These are phyloP conservation scores for Astrothelium subdiscretum DNA, from an alignment of 495 filamentous ascomycete genomes.

Conservation along the genomic window DNA sequence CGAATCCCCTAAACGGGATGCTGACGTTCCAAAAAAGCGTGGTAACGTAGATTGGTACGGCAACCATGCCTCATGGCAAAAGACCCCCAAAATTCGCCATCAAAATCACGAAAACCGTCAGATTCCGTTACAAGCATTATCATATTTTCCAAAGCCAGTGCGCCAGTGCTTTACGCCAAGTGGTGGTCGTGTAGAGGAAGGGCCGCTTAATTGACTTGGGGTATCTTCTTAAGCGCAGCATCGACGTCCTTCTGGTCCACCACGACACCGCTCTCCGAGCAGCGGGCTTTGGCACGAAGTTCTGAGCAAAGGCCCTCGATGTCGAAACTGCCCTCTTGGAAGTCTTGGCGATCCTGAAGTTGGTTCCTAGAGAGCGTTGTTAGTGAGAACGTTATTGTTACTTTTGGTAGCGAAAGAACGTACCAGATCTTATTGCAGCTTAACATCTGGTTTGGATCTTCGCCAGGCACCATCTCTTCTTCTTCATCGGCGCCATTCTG, in stretches of 20 bases:
- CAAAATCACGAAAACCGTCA: neutral
- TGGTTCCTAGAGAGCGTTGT: slow-evolving; percentile 57
- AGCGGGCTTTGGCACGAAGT: slow-evolving; percentile 91
- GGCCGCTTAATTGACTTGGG: neutral
- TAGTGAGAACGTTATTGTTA: slow-evolving; percentile 10
- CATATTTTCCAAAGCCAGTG: neutral
- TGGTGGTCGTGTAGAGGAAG: neutral
- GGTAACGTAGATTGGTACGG: neutral
- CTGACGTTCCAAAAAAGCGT: neutral
- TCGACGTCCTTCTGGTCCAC: slow-evolving; percentile 85
- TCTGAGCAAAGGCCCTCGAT: slow-evolving; percentile 88
- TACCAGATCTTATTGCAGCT: slow-evolving; percentile 92
- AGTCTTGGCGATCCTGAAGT: slow-evolving; percentile 74
- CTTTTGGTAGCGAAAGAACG: slow-evolving; percentile 20
- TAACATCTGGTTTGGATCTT: slow-evolving; percentile 55
- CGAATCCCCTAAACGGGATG: neutral
- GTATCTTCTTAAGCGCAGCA: slow-evolving; percentile 22
- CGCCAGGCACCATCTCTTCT: slow-evolving; percentile 49
- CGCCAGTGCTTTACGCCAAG: neutral
- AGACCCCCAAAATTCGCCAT: neutral
- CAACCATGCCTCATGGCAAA: neutral
- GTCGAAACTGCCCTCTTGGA: slow-evolving; percentile 78
- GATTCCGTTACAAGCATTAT: neutral
- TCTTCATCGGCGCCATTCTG: slow-evolving; percentile 59
- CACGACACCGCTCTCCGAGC: slow-evolving; percentile 84